Percentiles rank a stretch among this genome's conserved stretches.
phyloP scores from a whole-genome alignment of 2,329 filamentous ascomycete species.

The Diaporthe sp. region DNA sequence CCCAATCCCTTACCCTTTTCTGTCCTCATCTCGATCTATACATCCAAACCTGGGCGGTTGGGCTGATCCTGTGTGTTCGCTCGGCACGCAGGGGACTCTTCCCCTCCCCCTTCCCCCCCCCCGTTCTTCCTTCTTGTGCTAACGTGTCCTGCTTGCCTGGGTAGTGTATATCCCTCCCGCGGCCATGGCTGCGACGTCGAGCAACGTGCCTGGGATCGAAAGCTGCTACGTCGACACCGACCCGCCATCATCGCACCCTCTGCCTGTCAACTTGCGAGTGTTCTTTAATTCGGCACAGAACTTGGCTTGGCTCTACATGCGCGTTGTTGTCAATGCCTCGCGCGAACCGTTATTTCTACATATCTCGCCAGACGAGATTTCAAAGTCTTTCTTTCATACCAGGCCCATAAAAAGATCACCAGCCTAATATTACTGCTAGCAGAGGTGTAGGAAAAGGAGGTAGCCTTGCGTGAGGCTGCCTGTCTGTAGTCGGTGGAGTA shows the following conservation, averaged over 20 bases:
- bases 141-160: background rate
- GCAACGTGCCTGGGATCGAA: background rate
- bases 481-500: too few species aligned
- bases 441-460: too few species aligned
- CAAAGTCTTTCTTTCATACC: background rate
- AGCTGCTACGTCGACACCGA: background rate
- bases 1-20: background rate
- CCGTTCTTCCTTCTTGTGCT: background rate
- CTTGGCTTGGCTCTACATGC: background rate
- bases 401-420: too few species aligned
- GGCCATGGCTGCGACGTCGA: background rate
- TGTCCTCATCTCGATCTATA: background rate
- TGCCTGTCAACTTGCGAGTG: background rate
- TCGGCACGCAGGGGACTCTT: background rate
- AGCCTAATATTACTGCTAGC: too few species aligned
- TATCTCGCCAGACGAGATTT: background rate
- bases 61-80: slow-evolving; percentile 4
- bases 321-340: background rate
- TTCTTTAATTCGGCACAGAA: background rate
- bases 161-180: background rate
- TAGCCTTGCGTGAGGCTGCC: too few species aligned
- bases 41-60: slow-evolving; percentile 19
- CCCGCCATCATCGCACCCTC: background rate
- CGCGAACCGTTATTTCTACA: background rate
- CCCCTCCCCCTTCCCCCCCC: background rate